Conservation (phyloP, 139 green algal genomes). For the Chlamydomonas applanata region DNA sequence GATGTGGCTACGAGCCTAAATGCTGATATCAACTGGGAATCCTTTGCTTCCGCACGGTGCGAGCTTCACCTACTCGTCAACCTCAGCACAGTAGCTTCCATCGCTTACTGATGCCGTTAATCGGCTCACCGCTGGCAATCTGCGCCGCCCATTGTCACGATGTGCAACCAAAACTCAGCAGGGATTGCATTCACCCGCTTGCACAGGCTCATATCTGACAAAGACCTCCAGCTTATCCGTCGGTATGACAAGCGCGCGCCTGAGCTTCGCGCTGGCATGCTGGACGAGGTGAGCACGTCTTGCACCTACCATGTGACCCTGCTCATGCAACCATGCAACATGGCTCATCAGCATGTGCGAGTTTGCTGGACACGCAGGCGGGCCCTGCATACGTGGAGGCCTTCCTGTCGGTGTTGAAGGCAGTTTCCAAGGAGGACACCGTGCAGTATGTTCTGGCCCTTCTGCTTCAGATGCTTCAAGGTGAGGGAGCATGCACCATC, state of each 20-base stretch:
- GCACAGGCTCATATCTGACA: neutral
- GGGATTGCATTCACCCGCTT: too few species aligned
- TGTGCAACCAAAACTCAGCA: too few species aligned
- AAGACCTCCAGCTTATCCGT: conserved; percentile 46
- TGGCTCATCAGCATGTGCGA: neutral
- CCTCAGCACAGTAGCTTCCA: too few species aligned
- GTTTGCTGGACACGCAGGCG: conserved; percentile 36
- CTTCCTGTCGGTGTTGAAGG: conserved; percentile 82
- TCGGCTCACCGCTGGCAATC: too few species aligned
- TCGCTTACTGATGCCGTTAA: too few species aligned
- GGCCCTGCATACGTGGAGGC: conserved; percentile 73
- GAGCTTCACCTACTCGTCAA: too few species aligned
- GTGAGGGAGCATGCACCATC: conserved; percentile 18
- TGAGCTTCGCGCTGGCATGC: conserved; percentile 59
- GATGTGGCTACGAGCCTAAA: too few species aligned
- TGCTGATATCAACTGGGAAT: too few species aligned
- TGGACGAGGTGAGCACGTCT: conserved; percentile 72
- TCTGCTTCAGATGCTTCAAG: conserved; percentile 78
- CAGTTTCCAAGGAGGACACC: conserved; percentile 88
- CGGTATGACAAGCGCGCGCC: conserved; percentile 78
- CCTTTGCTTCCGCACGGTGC: too few species aligned
- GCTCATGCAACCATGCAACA: neutral
- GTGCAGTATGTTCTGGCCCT: conserved; percentile 90
- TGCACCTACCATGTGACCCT: neutral
- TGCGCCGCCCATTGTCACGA: too few species aligned